A percentile compares a stretch with the other conserved stretches of the same genome.
Conservation (phyloP, 208 protist species). For the Vickermania ingenoplastis region DNA sequence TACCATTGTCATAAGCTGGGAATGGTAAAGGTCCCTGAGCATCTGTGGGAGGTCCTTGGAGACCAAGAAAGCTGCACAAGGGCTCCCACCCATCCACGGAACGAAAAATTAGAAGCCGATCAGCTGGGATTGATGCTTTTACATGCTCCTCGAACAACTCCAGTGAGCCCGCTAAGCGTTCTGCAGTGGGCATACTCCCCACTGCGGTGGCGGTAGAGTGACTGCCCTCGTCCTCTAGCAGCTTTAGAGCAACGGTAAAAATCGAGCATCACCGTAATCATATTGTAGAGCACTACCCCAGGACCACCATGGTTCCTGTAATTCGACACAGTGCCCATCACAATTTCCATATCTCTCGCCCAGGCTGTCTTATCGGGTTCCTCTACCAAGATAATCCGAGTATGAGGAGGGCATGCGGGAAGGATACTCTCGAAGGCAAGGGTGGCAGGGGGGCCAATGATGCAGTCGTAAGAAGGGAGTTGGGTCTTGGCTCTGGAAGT, state of each 20-base stretch:
- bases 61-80: conserved; percentile 55
- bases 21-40: no score
- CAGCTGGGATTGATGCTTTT: conserved; percentile 48
- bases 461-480: conserved; percentile 32
- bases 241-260: conserved; percentile 19
- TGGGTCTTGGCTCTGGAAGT: neutral
- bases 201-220: conserved; percentile 1
- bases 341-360: conserved; percentile 46
- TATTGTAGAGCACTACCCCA: conserved; percentile 26
- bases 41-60: conserved; percentile 20
- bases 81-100: conserved; percentile 68
- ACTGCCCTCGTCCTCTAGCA: conserved; percentile 4
- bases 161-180: conserved; percentile 29
- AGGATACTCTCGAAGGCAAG: conserved; percentile 74
- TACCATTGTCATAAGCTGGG: conserved; percentile 24
- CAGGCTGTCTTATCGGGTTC: conserved; percentile 67
- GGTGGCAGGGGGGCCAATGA: conserved; percentile 73
- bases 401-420: conserved; percentile 56
- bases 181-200: conserved; percentile 1
- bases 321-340: conserved; percentile 28
- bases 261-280: conserved; percentile 48
- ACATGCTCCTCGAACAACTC: conserved; percentile 72
- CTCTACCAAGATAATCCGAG: conserved; percentile 71
- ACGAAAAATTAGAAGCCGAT: conserved; percentile 72
- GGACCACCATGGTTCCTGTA: conserved; percentile 14